These are phyloP conservation scores for Skeletonema grethae DNA, from an alignment of 108 stramenopile genomes.

Conservation along the genomic window DNA sequence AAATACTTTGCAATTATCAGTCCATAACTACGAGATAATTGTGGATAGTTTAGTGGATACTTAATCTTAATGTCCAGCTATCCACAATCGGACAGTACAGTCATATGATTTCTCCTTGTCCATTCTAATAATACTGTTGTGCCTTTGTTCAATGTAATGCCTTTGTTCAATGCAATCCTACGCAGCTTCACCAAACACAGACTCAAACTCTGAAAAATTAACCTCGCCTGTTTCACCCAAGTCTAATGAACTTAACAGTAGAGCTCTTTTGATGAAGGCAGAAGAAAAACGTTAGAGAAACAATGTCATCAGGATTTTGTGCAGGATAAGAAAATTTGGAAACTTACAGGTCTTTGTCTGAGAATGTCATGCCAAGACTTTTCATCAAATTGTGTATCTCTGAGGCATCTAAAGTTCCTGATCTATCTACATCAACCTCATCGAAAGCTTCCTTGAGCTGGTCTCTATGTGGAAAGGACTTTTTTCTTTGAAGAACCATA, in stretches of 20 bases:
- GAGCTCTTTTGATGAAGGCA: background rate
- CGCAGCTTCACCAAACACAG: constrained; percentile 36
- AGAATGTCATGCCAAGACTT: constrained; percentile 61
- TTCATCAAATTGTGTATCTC: constrained; percentile 64
- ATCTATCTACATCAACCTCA: constrained; percentile 55
- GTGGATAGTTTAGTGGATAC: no score
- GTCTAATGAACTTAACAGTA: constrained; percentile 52
- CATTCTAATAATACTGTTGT: no score
- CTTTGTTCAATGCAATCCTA: background rate
- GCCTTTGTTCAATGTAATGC: no score
- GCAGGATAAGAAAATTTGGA: background rate
- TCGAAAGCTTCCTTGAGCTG: constrained; percentile 73
- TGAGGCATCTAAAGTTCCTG: constrained; percentile 59
- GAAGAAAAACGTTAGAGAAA: constrained; percentile 3
- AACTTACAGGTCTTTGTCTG: constrained; percentile 74
- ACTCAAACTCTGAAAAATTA: constrained; percentile 69
- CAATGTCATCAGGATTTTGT: background rate
- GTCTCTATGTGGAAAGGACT: constrained; percentile 67
- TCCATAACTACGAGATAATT: no score
- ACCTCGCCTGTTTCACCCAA: constrained; percentile 64
- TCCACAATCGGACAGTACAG: no score
- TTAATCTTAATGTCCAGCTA: no score
- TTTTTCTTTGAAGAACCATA: constrained; percentile 59
- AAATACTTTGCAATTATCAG: no score
- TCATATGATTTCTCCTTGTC: no score